These are phyloP conservation scores for Zopfia rhizophila DNA, from an alignment of 2,329 filamentous ascomycete species.

Conservation along the genomic window DNA sequence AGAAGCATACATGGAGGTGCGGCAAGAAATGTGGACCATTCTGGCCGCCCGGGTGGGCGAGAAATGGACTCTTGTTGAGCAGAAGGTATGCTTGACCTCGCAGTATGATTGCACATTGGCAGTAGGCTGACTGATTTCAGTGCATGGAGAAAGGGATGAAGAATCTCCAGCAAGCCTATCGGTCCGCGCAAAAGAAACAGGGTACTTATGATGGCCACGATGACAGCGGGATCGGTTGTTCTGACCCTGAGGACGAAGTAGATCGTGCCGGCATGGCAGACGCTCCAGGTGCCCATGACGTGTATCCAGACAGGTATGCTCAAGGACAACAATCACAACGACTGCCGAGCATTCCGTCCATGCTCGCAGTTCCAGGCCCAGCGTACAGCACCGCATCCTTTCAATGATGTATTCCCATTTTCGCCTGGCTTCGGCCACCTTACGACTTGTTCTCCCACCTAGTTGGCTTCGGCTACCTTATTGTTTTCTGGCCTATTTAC, in stretches of 20 bases:
- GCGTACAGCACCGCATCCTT: slow-evolving; percentile 12
- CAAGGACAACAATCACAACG: slow-evolving; percentile 37
- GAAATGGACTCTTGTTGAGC: slow-evolving; percentile 75
- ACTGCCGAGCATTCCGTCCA: slow-evolving; percentile 53
- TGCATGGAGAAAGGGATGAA: slow-evolving; percentile 87
- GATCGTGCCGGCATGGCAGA: slow-evolving; percentile 40
- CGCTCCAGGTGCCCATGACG: slow-evolving; percentile 29
- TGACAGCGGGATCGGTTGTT: slow-evolving; percentile 74
- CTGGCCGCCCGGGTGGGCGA: slow-evolving; percentile 71
- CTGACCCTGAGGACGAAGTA: slow-evolving; percentile 59
- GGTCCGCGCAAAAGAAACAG: slow-evolving; percentile 73
- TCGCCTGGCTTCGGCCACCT: slow-evolving; percentile 23
- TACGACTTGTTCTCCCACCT: slow-evolving; percentile 7
- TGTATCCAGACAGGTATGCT: slow-evolving; percentile 32
- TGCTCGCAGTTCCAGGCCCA: slow-evolving; percentile 39
- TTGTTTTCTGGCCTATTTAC: slow-evolving; percentile 18
- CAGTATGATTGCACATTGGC: background rate
- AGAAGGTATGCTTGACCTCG: slow-evolving; percentile 71
- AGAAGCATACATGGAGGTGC: slow-evolving; percentile 80
- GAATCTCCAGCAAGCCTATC: slow-evolving; percentile 77
- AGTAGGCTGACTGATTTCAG: slow-evolving; percentile 55
- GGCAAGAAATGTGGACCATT: slow-evolving; percentile 83
- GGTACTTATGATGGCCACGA: slow-evolving; percentile 63
- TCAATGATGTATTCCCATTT: slow-evolving; percentile 12
- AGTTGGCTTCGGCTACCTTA: slow-evolving; percentile 21